A percentile compares a stretch with the other conserved stretches of the same genome.
phyloP scores from a whole-genome alignment of 192 early-diverging fungal species.

The Fimicolochytrium jonesii region DNA sequence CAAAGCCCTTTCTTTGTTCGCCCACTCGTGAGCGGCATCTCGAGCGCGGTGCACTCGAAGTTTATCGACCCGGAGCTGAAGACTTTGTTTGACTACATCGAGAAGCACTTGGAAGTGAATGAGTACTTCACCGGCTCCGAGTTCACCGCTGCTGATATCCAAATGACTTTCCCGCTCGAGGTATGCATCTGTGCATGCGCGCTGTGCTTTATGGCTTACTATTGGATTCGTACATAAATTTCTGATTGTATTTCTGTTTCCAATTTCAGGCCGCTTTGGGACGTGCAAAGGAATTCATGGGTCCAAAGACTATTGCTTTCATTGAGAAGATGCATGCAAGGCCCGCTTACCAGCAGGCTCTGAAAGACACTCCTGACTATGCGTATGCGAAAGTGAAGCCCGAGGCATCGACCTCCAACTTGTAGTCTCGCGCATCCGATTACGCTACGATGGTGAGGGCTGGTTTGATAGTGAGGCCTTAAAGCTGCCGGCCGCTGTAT shows the following conservation, averaged over 20 bases:
- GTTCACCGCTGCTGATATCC: conserved; percentile 39
- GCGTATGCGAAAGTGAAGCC: conserved; percentile 7
- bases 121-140: conserved; percentile 36
- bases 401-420: too few relatives aligned
- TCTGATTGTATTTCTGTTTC: too few relatives aligned
- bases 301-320: conserved; percentile 25
- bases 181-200: too few relatives aligned
- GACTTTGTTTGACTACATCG: conserved; percentile 28
- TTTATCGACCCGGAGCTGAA: conserved; percentile 19
- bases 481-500: too few relatives aligned
- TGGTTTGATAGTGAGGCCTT: too few relatives aligned
- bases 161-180: conserved; percentile 41
- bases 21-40: conserved; percentile 17
- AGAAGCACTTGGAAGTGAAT: conserved; percentile 24
- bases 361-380: conserved; percentile 44
- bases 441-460: too few relatives aligned
- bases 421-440: too few relatives aligned
- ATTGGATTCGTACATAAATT: too few relatives aligned
- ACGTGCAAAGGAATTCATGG: background rate
- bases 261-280: too few relatives aligned
- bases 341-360: conserved; percentile 27
- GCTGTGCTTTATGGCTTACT: too few relatives aligned
- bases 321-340: conserved; percentile 25
- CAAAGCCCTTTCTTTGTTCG: conserved; percentile 16
- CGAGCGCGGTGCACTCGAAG: conserved; percentile 3